These are phyloP conservation scores for Fusarium algeriense DNA, from an alignment of 2,329 filamentous ascomycete genomes.

Conservation along the genomic window DNA sequence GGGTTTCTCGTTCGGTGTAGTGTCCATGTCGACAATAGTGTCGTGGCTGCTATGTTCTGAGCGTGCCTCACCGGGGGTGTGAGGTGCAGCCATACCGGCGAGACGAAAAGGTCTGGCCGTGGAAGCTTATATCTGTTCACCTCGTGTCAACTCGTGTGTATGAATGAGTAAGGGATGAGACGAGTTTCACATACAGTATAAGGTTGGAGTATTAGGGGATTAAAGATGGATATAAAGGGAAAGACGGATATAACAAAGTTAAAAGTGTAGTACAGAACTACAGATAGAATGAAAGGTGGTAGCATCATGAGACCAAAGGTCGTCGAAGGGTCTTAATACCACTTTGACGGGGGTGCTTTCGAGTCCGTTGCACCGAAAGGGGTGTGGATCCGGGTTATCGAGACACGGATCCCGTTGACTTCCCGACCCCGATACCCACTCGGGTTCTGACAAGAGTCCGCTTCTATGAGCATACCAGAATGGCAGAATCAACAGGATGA, in stretches of 20 bases:
- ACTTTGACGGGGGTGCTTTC: constrained; percentile 3
- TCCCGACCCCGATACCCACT: constrained; percentile 30
- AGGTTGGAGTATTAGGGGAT: constrained; percentile 19
- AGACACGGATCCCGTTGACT: constrained; percentile 30
- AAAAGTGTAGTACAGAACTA: not conserved
- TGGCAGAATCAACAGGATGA: not conserved
- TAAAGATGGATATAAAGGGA: constrained; percentile 8
- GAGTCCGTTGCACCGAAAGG: constrained; percentile 28
- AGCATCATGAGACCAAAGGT: not conserved
- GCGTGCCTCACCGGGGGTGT: constrained; percentile 17
- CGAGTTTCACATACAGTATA: constrained; percentile 12
- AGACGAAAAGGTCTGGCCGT: constrained; percentile 13
- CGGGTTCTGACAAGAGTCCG: constrained; percentile 25
- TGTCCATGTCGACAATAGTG: constrained; percentile 31
- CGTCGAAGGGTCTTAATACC: constrained; percentile 29
- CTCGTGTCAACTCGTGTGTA: constrained; percentile 1
- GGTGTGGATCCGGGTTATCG: constrained; percentile 12
- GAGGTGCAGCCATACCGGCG: constrained; percentile 26
- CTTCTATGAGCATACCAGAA: not conserved
- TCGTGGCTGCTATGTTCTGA: constrained; percentile 36
- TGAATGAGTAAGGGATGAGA: too few relatives aligned
- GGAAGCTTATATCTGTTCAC: constrained; percentile 2
- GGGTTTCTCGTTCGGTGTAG: constrained; percentile 23
- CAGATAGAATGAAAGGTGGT: constrained; percentile 2
- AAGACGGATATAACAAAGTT: constrained; percentile 3